phyloP scores from a whole-genome alignment of 371 early-diverging fungal genomes.

The Rhizopus sp. region DNA sequence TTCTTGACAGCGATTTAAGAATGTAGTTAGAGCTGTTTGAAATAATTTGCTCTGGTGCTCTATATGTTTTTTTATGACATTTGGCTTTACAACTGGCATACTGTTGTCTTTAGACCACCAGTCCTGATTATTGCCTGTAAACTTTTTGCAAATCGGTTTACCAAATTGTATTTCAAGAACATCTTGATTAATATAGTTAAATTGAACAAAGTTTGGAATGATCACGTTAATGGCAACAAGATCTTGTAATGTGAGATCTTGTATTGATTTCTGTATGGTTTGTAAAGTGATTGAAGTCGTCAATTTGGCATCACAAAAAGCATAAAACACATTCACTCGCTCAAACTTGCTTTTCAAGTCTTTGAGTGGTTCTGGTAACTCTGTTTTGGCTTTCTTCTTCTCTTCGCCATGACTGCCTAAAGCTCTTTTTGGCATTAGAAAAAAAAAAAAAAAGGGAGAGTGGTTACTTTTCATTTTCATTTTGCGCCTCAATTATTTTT shows the following conservation, averaged over 20 bases:
- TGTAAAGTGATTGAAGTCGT: constrained; percentile 32
- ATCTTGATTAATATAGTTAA: constrained; percentile 6
- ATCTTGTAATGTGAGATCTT: constrained; percentile 28
- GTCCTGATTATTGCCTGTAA: constrained; percentile 20
- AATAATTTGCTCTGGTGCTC: constrained; percentile 32
- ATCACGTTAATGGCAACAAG: constrained; percentile 40
- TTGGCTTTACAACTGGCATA: constrained; percentile 25
- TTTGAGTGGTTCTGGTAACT: constrained; percentile 1
- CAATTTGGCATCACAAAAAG: constrained; percentile 43
- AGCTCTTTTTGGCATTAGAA: too few species aligned
- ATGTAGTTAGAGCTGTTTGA: constrained; percentile 20
- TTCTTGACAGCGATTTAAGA: constrained; percentile 26
- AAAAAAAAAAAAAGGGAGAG: too few species aligned
- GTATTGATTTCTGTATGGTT: constrained; percentile 26
- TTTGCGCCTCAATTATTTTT: too few species aligned
- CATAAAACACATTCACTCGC: constrained; percentile 33
- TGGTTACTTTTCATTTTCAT: too few species aligned
- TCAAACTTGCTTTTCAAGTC: constrained; percentile 23
- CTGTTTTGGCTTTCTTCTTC: not conserved
- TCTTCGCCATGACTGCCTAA: not conserved
- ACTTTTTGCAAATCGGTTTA: constrained; percentile 18
- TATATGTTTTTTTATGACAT: constrained; percentile 31
- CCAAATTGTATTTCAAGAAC: constrained; percentile 34
- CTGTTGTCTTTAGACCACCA: constrained; percentile 9
- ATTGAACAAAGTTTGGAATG: constrained; percentile 35